Conservation (phyloP, 305 asterid species). For the Ajuga reptans region DNA sequence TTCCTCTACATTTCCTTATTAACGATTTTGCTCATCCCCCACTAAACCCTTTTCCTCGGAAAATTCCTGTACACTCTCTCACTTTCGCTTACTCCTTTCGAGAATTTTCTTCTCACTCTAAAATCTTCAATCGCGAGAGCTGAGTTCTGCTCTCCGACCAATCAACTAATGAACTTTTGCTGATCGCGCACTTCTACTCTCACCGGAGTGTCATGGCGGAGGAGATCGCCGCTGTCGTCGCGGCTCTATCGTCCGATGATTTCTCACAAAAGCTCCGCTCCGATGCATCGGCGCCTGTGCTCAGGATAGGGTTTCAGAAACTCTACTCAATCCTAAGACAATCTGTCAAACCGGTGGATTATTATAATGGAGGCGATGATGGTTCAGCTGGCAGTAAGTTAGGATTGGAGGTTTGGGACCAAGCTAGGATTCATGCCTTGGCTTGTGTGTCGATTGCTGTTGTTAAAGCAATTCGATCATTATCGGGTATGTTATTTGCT, state of each 20-base stretch:
- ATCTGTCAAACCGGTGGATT: constrained; percentile 47
- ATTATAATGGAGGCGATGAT: constrained; percentile 21
- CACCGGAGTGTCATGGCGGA: constrained; percentile 63
- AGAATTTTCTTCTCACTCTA: constrained; percentile 16
- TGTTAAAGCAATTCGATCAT: constrained; percentile 58
- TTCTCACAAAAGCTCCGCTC: constrained; percentile 55
- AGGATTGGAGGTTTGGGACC: constrained; percentile 80
- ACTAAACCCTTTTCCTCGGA: constrained; percentile 29
- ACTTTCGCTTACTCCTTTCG: neutral
- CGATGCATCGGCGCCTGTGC: constrained; percentile 48
- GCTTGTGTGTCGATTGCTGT: constrained; percentile 58
- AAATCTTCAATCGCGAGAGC: constrained; percentile 31
- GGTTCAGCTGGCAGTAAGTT: constrained; percentile 33
- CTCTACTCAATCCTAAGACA: constrained; percentile 58
- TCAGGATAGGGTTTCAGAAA: constrained; percentile 55
- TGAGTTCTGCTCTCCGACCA: constrained; percentile 33
- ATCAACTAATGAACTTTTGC: constrained; percentile 40
- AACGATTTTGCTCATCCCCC: constrained; percentile 2
- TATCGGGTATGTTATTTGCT: constrained; percentile 40
- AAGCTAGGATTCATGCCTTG: constrained; percentile 61
- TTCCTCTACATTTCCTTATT: neutral
- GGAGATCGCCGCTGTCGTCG: constrained; percentile 82
- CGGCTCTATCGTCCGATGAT: constrained; percentile 61
- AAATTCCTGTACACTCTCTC: neutral
- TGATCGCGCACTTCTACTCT: constrained; percentile 32